Evolutionary conservation across 192 early-diverging fungal genomes (phyloP), one percentile per base, ranked within the genome.

Genomic region (Rhizophagus clarus): DNA sequence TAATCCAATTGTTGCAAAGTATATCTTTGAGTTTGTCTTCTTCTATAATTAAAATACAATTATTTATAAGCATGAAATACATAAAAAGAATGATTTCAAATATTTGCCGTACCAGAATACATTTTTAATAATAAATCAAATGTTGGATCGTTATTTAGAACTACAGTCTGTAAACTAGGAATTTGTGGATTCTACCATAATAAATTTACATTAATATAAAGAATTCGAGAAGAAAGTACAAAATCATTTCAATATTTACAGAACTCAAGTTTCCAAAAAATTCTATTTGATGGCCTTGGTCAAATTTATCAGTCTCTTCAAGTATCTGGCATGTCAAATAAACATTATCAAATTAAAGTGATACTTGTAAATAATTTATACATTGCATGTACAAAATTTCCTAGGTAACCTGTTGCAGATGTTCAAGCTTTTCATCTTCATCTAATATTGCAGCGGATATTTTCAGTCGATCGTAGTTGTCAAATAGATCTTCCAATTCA

Each of bases 1-100:
- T 12, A 24, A 77, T 77, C 75, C 75, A 77, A 64, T 66, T 32
- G 8, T 40, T 42, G 31, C 61, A 77, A 26, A 77, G 28, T 24
- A 77, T 47, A 45, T 77, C 40, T 45, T 66, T 60, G 15, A 77
- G 32, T 0, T 45, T 62, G 22, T 62, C 37, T 12, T 77, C 20
- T 9, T 77, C 60, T 66, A 26, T 14, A 66, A n/a, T n/a, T 20
- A n/a, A 0, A 71, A 45, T 20, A 45, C 42, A 2, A 71, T 31
- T 20, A 37, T n/a, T 45, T 34, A 29, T 12, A n/a, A 62, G 28
- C 2, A 20, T 20, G 6, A 77, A 37, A 9, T 45, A 77, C 3
- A n/a, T 6, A 64, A 40, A 8, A 29, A 26, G 14, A 73, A 49
- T 73, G 24, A 24, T 29, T 37, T 15, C 56, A 29, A 15, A 29